phyloP scores from a whole-genome alignment of 73 alveolate genomes.

The Loxodes magnus region DNA sequence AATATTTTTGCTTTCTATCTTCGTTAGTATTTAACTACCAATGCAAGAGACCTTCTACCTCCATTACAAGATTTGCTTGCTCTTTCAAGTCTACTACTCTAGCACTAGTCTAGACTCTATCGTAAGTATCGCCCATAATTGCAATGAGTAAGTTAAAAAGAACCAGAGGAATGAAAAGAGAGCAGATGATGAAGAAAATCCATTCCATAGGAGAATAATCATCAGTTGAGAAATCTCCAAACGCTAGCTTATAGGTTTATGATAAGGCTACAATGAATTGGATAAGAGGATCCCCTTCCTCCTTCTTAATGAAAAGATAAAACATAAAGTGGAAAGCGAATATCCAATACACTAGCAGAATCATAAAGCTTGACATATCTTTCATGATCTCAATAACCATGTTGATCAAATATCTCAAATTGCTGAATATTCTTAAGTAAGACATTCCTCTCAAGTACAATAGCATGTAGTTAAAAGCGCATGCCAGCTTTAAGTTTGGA shows the following conservation, averaged over 20 bases:
- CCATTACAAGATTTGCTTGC: slow-evolving; percentile 14
- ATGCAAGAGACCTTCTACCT: slow-evolving; percentile 14
- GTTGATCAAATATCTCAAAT: slow-evolving; percentile 19
- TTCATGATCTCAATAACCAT: slow-evolving; percentile 21
- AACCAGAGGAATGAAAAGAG: slow-evolving; percentile 16
- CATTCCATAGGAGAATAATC: slow-evolving; percentile 2
- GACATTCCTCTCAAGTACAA: slow-evolving; percentile 26
- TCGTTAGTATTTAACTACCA: slow-evolving; percentile 9
- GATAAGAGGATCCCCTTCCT: neutral
- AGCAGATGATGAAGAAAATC: slow-evolving; percentile 12
- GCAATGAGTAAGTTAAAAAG: slow-evolving; percentile 17
- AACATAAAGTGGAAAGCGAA: slow-evolving; percentile 15
- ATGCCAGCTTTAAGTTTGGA: too few species aligned
- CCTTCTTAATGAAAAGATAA: neutral
- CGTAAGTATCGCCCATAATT: slow-evolving; percentile 27
- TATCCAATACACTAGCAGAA: slow-evolving; percentile 18
- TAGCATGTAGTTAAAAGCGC: too few species aligned
- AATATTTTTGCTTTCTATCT: too few species aligned
- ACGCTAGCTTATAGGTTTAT: slow-evolving; percentile 13
- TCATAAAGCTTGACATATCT: slow-evolving; percentile 18
- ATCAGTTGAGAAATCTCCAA: slow-evolving; percentile 17
- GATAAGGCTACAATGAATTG: slow-evolving; percentile 3
- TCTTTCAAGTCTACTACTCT: slow-evolving; percentile 18
- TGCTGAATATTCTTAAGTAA: slow-evolving; percentile 14
- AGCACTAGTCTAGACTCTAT: slow-evolving; percentile 10